phyloP scores from a whole-genome alignment of 202 grass and related monocot species.

The Eragrostis tef region DNA sequence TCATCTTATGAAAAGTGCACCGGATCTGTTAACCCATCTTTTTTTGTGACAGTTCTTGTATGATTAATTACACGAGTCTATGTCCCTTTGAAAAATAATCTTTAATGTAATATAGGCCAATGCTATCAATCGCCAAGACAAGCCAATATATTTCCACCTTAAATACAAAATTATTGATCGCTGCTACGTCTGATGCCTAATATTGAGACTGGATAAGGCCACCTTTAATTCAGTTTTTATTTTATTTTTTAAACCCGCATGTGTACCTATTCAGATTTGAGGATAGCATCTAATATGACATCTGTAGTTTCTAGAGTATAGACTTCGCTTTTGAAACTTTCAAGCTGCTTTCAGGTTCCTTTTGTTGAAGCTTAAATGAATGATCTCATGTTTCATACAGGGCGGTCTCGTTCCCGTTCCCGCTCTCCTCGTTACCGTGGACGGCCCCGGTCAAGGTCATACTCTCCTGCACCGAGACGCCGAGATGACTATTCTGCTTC shows the following conservation, averaged over 20 bases:
- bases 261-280: not conserved
- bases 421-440: conserved; percentile 73
- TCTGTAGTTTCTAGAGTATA: not conserved
- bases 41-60: no score
- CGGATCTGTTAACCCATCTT: no score
- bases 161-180: conserved; percentile 1
- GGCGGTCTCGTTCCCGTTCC: conserved; percentile 69
- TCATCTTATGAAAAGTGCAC: no score
- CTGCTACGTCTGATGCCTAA: not conserved
- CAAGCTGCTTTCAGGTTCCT: not conserved
- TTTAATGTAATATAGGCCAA: not conserved
- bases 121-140: not conserved
- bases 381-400: conserved; percentile 45
- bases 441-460: conserved; percentile 71
- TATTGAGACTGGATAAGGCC: not conserved
- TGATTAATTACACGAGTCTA: not conserved
- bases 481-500: conserved; percentile 68
- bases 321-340: not conserved
- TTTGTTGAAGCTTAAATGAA: not conserved
- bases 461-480: conserved; percentile 72
- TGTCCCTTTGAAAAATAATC: not conserved
- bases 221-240: not conserved
- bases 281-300: not conserved
- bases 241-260: not conserved
- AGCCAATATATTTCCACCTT: not conserved